Evolutionary conservation across 192 early-diverging fungal species (phyloP), one percentile per base, ranked within the genome.

Genomic region (Podila horticola): DNA sequence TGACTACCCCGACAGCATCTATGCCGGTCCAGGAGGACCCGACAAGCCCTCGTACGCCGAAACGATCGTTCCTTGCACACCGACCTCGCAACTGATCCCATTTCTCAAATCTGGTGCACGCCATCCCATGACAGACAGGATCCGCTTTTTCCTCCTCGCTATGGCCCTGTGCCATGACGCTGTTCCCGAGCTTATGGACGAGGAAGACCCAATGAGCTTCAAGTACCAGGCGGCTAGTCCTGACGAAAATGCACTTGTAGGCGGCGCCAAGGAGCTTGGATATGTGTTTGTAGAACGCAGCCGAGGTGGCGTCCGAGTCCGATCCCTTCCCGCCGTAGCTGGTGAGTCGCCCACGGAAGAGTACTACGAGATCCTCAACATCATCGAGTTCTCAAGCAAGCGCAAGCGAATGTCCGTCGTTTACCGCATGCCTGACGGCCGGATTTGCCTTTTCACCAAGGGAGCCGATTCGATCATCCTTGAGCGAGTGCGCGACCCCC

Each of bases 341-440:
- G 51, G 60, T 34, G 74, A 82, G 15, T 26, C 24, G 11, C 64
- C 70, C 1, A 60, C 62, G 69, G 81, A 79, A 24, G 73, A 82
- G 38, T 68, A 71, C 22, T 92, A 86, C 59, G 85, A 89, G 57
- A 83, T 95, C 24, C 84, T 97, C 41, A 90, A 93, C 69, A 83
- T 93, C 9, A 81, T 98, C 30, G 96, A 98, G 71, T 98, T 98
- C 79, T 91, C 91, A 0, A 92, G 90, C 59, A 92, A 93, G 59
- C 90, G 96, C 24, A 98, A 98, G 74, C 90, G 96, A 38, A 97
- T 97, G 96, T 93, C 91, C 0, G 89, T 95, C 9, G 86, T 98
- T 36, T 87, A 93, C 63, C 85, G 90, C 31, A 88, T 90, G 64
- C 89, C 93, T 6, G 90, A 93, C 67, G 92, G 92, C 11, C 87